Evolutionary conservation across 768 basidiomycete genomes (phyloP).

Genomic region (Mycena rebaudengoi): DNA sequence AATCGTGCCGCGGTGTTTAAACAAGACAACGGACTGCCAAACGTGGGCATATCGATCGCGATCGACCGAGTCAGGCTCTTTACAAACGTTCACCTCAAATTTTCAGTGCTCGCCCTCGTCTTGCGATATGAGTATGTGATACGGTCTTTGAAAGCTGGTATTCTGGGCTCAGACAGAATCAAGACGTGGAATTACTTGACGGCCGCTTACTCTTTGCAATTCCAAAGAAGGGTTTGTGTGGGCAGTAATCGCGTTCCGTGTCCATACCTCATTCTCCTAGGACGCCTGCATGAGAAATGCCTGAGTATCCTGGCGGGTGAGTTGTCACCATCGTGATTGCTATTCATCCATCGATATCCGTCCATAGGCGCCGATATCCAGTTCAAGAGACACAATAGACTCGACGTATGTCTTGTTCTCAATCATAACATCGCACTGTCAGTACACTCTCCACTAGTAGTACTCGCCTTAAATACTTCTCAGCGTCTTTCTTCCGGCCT

Average conservation of each 20-base stretch:
- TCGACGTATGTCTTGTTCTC: constrained; percentile 93
- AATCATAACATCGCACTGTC: constrained; percentile 96
- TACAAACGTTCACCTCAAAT: not conserved
- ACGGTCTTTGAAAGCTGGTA: not conserved
- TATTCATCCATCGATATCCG: constrained; percentile 5
- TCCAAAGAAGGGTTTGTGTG: constrained; percentile 88
- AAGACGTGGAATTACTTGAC: constrained; percentile 80
- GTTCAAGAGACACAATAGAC: constrained; percentile 84
- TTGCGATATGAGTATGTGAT: constrained; percentile 10
- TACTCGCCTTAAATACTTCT: not conserved
- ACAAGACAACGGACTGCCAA: not conserved
- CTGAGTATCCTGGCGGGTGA: constrained; percentile 83
- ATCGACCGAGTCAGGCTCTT: not conserved
- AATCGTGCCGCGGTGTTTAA: too few species aligned
- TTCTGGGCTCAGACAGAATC: not conserved
- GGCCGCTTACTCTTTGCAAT: constrained; percentile 93
- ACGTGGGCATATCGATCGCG: not conserved
- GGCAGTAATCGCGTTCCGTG: not conserved
- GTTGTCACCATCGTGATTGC: constrained; percentile 1
- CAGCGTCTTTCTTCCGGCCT: constrained; percentile 95
- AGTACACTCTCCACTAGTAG: constrained; percentile 34
- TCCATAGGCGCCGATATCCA: constrained; percentile 90
- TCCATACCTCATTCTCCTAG: constrained; percentile 47
- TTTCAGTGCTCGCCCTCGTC: not conserved
- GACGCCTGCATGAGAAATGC: constrained; percentile 91